These are phyloP conservation scores for Cytospora mali DNA, from an alignment of 2,329 filamentous ascomycete species.

Conservation along the genomic window DNA sequence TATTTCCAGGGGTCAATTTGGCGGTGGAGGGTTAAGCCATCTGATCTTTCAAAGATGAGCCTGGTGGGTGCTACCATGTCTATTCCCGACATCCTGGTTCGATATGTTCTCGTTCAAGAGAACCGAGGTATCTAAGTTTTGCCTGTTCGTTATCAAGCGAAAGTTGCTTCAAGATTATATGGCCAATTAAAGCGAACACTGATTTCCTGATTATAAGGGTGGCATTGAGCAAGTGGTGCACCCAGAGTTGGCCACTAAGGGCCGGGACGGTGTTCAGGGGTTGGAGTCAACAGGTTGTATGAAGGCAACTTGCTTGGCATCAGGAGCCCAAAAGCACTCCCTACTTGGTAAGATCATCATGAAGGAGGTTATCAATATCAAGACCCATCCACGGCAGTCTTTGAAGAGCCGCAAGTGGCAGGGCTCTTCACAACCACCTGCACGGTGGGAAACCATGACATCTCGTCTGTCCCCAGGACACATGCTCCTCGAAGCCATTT, in stretches of 20 bases:
- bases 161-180: no score
- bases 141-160: neutral
- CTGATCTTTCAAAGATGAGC: neutral
- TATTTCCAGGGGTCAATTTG: constrained; percentile 1
- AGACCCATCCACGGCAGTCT: no score
- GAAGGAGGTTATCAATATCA: no score
- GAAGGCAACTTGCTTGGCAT: neutral
- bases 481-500: neutral
- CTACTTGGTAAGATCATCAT: neutral
- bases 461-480: neutral
- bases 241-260: neutral
- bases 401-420: no score
- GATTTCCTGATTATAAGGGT: neutral
- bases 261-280: neutral
- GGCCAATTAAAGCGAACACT: neutral
- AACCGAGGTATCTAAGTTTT: neutral
- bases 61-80: neutral
- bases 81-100: neutral
- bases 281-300: neutral
- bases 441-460: neutral
- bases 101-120: no score
- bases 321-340: neutral
- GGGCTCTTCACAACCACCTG: no score
- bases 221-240: neutral
- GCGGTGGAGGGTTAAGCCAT: neutral